Evolutionary conservation across 148 eudicot species (phyloP).

Genomic region (Amaranthus hypochondriacus): DNA sequence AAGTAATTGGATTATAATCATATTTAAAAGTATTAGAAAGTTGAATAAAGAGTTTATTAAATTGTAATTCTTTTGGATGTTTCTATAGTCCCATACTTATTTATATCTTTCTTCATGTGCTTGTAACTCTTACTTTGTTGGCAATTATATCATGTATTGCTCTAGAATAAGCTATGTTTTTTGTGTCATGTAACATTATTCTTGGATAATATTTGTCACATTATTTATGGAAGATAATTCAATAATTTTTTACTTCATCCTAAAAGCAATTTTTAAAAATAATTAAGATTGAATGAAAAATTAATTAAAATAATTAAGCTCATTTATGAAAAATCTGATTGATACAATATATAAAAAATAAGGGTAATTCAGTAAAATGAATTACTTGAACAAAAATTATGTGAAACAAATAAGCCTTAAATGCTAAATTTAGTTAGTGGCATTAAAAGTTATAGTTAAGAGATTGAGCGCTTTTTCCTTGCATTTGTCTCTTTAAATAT

Average conservation of each 20-base stretch:
- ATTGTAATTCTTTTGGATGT: conserved; percentile 25
- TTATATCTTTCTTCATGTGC: conserved; percentile 16
- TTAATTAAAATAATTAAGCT: too few relatives aligned
- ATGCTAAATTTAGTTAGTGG: too few relatives aligned
- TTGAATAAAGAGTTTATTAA: conserved; percentile 14
- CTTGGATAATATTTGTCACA: neutral
- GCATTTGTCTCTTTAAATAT: too few relatives aligned
- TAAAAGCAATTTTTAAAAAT: too few relatives aligned
- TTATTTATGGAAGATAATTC: neutral
- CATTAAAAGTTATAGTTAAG: too few relatives aligned
- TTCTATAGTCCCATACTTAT: conserved; percentile 20
- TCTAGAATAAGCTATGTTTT: conserved; percentile 9
- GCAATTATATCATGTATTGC: conserved; percentile 11
- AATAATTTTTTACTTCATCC: conserved; percentile 6
- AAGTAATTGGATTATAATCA: conserved; percentile 6
- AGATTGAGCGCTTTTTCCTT: too few relatives aligned
- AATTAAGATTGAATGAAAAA: too few relatives aligned
- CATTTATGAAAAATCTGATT: too few relatives aligned
- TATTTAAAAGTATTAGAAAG: conserved; percentile 3
- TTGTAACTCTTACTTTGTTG: conserved; percentile 11
- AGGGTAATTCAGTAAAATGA: too few relatives aligned
- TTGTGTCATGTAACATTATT: conserved; percentile 2
- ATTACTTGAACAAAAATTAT: too few relatives aligned
- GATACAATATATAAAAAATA: too few relatives aligned
- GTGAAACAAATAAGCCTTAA: too few relatives aligned